Evolutionary conservation across 2,329 filamentous ascomycete genomes (phyloP).

Genomic region (Microcyclosporella mali): DNA sequence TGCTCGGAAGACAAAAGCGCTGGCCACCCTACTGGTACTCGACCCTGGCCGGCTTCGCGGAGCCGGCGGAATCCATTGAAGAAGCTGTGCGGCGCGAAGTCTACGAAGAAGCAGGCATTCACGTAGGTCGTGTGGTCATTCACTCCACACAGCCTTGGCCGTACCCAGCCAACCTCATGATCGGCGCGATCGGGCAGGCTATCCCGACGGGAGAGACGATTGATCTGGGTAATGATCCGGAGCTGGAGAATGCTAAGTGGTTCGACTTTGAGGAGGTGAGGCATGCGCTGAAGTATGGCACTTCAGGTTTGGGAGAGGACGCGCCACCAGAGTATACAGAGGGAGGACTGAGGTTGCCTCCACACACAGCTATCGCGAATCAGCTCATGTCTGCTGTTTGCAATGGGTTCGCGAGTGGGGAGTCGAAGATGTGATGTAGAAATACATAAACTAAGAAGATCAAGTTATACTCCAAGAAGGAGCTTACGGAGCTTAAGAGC

Average conservation of each 20-base stretch:
- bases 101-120: conserved; percentile 46
- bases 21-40: conserved; percentile 84
- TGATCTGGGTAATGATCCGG: conserved; percentile 77
- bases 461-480: no score
- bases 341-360: conserved; percentile 73
- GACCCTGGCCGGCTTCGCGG: conserved; percentile 60
- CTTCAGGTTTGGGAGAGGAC: conserved; percentile 60
- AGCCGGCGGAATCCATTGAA: conserved; percentile 47
- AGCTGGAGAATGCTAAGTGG: conserved; percentile 87
- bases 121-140: conserved; percentile 45
- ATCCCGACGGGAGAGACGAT: conserved; percentile 71
- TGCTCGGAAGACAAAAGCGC: conserved; percentile 78
- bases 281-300: conserved; percentile 63
- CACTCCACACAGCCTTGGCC: conserved; percentile 50
- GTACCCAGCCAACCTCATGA: conserved; percentile 50
- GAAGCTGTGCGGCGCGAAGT: conserved; percentile 48
- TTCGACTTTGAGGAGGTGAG: conserved; percentile 73
- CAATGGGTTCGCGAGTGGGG: conserved; percentile 60
- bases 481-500: no score
- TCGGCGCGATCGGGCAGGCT: conserved; percentile 75
- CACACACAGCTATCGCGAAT: conserved; percentile 85
- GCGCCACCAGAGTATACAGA: conserved; percentile 64
- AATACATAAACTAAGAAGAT: not conserved
- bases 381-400: conserved; percentile 75
- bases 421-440: conserved; percentile 37